Base-by-base conservation (phyloP, 2,329 filamentous ascomycete species). In the Epichloe hybrida region DNA sequence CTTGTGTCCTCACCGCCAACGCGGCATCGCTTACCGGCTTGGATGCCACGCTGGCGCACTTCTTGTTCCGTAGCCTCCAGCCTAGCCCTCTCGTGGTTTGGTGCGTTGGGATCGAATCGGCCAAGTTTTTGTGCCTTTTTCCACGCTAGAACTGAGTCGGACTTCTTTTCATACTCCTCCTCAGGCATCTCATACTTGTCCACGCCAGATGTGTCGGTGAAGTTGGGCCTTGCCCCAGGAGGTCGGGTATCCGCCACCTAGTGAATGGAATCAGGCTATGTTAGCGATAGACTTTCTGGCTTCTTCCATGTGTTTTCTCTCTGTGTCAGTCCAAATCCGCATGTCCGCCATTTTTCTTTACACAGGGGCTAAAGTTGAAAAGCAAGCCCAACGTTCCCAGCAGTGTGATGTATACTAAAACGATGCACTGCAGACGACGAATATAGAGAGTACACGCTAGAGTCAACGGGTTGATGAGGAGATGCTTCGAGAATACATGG, bases 91-190 rank as follows among this genome's bases (percentile, higher is more conserved):
- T 89, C 83, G 21, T 85, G 78, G 53, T 75, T 80, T 17, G 86
- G 81, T 7, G 89, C 88, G 59, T 84, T 76, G 12, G 93, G 93
- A 64, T 97, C 88, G 69, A 98, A 98, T 37, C 93, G 87, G 48
- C 93, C 93, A n/a, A 97, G 79, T 65, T 94, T 90, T 67, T 95
- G 83, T n/a, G 81, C 73, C 70, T 87, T 91, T 71, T 98, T 98
- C 89, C 89, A 97, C 5, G 90, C 87, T 23, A 96, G 78, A 13
- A 98, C 93, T 3, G 86, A 91, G 68, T 96, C 88, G 42, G 81
- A 74, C 62, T 90, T 88, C 61, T 81, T 80, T 64, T 89, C 88
- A 69, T 98, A 98, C 62, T 90, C 85, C 47, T 83, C 77, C 49
- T 78, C 74, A n/a, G 89, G 87, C 76, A 98, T 85, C 55, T 85